Evolutionary conservation across 2,329 filamentous ascomycete species (phyloP), one percentile per base, ranked within the genome.

Genomic region (Colletotrichum sansevieriae): DNA sequence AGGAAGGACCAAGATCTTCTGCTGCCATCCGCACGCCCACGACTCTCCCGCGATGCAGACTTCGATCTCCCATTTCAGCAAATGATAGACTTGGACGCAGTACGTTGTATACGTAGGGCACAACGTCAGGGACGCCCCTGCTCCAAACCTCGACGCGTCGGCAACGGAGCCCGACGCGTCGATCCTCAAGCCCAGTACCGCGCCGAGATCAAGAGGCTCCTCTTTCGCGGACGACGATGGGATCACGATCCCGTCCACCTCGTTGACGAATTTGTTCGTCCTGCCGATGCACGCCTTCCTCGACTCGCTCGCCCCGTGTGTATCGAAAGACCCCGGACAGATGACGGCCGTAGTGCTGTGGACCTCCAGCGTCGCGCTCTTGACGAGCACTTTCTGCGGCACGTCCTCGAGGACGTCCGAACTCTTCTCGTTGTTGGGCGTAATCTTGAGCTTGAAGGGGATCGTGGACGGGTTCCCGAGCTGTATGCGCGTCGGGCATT

Each of bases 401-500:
- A 65, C 22, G 0, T 74, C 63, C 3, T 41, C 43, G 0, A 79
- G 33, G 0, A 47, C 11, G 0, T 71, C 49, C 22, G 72, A 75
- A 0, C 73, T 75, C 4, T 58, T 61, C 0, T 47, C 46, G 46
- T 46, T 58, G 2, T 73, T 33, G 0, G 76, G 74, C 0, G 70
- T 43, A 2, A 73, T 29, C 1, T 54, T 65, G 0, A 78, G 29
- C 3, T 20, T 49, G 9, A 78, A 72, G 0, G 77, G 75, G 1
- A 79, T 63, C 0, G 71, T 68, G 0, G 47, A 20, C 0, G 73
- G 73, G 18, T 75, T 73, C 0, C 74, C 74, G 0, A 80, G 71
- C 20, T 79, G 78, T 7, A 82, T 70, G 0, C 75, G 66, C 0
- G 54, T 55, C 0, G 81, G 80, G 2, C 72, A 70, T 2, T 73